Evolutionary conservation across 768 basidiomycete species (phyloP), one percentile per base, ranked within the genome.

Genomic region (Agaricus sinodeliciosus): DNA sequence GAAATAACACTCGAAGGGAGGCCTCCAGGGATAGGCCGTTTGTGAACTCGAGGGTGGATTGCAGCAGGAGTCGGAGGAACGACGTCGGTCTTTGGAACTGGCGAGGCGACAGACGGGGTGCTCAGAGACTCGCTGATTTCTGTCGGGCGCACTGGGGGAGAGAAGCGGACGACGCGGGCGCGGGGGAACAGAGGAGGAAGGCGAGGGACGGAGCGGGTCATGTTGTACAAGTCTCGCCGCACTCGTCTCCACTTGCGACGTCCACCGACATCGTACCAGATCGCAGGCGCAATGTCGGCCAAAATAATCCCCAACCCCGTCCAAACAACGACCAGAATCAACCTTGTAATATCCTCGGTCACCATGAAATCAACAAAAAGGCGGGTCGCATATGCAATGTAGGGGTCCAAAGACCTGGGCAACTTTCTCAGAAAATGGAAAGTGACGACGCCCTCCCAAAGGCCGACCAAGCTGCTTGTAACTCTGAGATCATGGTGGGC

Each of bases 371-470:
- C 87, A 54, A 87, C 69, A 60, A 86, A 81, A 50, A 89, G 73
- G n/a, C 88, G 74, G 47, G 87, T 77, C 34, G 69, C 82, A 55
- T 81, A 79, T 12, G 78, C 84, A 49, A 88, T 67, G 65, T 82
- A 87, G 7, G 86, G 87, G 65, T 89, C 87, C 51, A 74, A 71
- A 0, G 86, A 86, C 28, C 62, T 61, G 28, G 85, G 84, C 66
- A 75, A 76, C 63, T 85, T 85, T 55, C 76, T 77, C 57, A 86
- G 66, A 64, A 87, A 88, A 59, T 89, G 87, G 37, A 81, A 78
- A 51, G 87, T 72, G 35, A 88, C 80, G 22, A 85, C 76, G 44
- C 88, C 87, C 66, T 90, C 87, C 85, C 87, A 90, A 16, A 89
- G 70, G 7, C 87, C 88, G 49, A 90, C 72, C 52, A 90, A 74